Base-by-base conservation (phyloP, 2,329 filamentous ascomycete genomes). In the Rhinocladiella mackenziei region DNA sequence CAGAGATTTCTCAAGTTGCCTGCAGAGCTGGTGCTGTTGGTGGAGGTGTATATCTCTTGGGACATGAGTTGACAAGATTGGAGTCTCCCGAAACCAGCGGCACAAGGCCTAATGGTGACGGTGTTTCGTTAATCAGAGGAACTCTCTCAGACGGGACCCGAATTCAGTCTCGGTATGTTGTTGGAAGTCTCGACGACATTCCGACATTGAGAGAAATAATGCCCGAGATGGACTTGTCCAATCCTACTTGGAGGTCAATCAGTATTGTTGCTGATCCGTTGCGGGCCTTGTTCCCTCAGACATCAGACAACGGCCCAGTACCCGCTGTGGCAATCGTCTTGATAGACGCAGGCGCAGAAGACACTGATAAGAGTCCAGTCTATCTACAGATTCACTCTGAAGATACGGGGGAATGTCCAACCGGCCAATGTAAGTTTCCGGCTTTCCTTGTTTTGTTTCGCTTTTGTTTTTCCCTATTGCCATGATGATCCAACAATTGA, bases 21-120 rank as follows among this genome's bases (percentile, higher is more conserved):
- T 97, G 92, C 62, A 84, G 91, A 56, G 88, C 91, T 28, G 82
- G 83, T 50, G 91, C 91, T 14, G 92, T 98, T 5, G 91, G 91
- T 25, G 92, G 92, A 35, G 87, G 83, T 8, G 78, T 94, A 3
- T 97, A 97, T 66, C 86, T 95, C 63, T 77, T 97, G 11, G 84
- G 81, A 31, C 83, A 83, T 36, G 81, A 81, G 7, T 69, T 92
- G 41, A 63, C 75, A 32, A 57, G 55, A 10, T 40, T 65, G 14
- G 38, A 37, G 17, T 37, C 18, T 11, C 18, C 13, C 22, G 42
- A 34, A 8, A 20, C 39, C 15, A 31, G 10, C 18, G n/a, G 6
- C 22, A n/a, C 30, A 18, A 22, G 28, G 10, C 44, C 45, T 4
- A 20, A 34, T 18, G 52, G 37, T 17, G 52, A 57, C 14, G 55